Conservation (phyloP, 176 grass and related monocot genomes). For the Phragmites australis region DNA sequence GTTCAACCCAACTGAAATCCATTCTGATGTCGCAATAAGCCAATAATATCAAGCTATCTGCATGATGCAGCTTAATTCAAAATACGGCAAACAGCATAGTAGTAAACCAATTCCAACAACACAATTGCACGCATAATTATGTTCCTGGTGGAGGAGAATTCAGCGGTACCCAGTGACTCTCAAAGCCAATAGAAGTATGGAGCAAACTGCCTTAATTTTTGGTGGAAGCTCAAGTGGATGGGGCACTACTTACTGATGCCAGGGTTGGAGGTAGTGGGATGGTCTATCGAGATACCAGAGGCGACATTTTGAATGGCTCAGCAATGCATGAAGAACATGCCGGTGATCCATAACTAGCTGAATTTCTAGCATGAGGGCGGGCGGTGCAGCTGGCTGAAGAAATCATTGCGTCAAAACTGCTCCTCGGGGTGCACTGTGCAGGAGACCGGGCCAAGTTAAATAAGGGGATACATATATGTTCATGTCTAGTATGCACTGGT, state of each 20-base stretch:
- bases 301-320: background rate
- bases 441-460: background rate
- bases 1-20: background rate
- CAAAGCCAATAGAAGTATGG: background rate
- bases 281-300: background rate
- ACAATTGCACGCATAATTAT: background rate
- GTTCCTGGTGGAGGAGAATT: background rate
- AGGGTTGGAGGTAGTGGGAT: no score
- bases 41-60: background rate
- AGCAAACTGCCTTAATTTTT: background rate
- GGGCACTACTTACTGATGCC: background rate
- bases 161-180: background rate
- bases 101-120: background rate
- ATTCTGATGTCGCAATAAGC: background rate
- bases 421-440: background rate
- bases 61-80: background rate
- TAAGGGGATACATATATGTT: background rate
- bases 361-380: background rate
- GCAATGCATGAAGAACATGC: background rate
- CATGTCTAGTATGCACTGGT: background rate
- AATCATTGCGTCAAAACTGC: background rate
- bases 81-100: background rate
- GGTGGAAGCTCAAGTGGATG: background rate
- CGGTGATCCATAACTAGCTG: background rate
- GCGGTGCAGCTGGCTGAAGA: background rate